Base-by-base conservation (phyloP, 768 basidiomycete species). In the Pulveroboletus ravenelii region DNA sequence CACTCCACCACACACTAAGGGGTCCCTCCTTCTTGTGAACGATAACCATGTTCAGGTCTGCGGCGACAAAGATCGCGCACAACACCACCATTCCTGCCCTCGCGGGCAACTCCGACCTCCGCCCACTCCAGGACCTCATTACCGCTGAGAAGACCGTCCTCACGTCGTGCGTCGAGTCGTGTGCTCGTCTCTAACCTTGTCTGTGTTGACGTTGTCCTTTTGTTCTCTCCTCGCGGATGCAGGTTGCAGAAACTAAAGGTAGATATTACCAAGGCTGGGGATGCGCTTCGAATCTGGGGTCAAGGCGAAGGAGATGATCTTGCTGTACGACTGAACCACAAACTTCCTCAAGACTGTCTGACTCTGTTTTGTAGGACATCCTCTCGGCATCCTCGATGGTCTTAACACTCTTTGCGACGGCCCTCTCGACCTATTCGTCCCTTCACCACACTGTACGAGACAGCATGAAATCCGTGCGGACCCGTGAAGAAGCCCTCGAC, bases 101-200 rank as follows among this genome's bases (percentile, higher is more conserved):
- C 10, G 72, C 74, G 15, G 79, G 79, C 1, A 93, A 91, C 65
- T 82, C 84, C 59, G 93, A 94, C 64, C 70, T 93, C 4, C 72
- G 85, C 25, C 81, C 84, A 0, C 72, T 96, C 8, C 93, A 96
- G 63, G 92, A 93, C 62, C 76, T 95, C 55, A 97, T 97, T 49
- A 85, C 82, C 2, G 80, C 88, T 1, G 93, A 96, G 70, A 97
- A 97, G 72, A 71, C 78, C 7, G 83, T 94, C 8, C 74, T 94
- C 29, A 70, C 75, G 42, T 79, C 87, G 89, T 92, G 59, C 60
- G 84, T 74, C 41, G 13, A 10, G 13, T 25, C 48, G 47, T 29
- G 35, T 47, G 27, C 32, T 39, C 20, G 20, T 23, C 20, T 23
- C 20, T 23, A 23, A 18, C 13, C n/a, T 6, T 0, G 17, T 41